phyloP scores from a whole-genome alignment of 78 protist genomes.

The Monosiga brevicollis region DNA sequence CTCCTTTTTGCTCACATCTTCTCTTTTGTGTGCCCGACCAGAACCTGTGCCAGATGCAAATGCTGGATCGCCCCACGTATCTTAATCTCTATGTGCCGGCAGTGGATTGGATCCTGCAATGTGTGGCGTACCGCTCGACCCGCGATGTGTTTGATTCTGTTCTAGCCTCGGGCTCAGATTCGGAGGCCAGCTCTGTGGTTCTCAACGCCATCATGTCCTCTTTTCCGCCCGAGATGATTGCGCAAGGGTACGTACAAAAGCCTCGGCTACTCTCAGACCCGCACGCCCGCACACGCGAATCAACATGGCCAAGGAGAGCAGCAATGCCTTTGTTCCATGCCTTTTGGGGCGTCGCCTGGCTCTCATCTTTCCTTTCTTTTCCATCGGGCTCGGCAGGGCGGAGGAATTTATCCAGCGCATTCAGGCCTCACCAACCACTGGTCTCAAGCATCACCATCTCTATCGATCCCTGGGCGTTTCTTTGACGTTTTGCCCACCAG shows the following conservation, averaged over 20 bases:
- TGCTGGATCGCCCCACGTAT: conserved; percentile 1
- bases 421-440: neutral
- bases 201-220: neutral
- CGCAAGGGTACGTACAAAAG: neutral
- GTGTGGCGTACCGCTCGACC: no score
- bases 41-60: neutral
- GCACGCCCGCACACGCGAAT: neutral
- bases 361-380: neutral
- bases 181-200: neutral
- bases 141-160: no score
- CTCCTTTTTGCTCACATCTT: no score
- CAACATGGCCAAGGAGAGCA: neutral
- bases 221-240: no score
- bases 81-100: conserved; percentile 53
- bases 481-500: conserved; percentile 44
- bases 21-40: neutral
- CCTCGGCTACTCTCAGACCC: neutral
- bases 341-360: no score
- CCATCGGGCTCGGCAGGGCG: neutral
- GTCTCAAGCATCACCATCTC: conserved; percentile 13
- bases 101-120: conserved; percentile 63
- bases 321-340: neutral
- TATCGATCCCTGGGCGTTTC: conserved; percentile 59
- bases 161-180: no score
- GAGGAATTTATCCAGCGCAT: neutral